Base-by-base conservation (phyloP, 2,329 filamentous ascomycete genomes). In the Penicillium occitanis region DNA sequence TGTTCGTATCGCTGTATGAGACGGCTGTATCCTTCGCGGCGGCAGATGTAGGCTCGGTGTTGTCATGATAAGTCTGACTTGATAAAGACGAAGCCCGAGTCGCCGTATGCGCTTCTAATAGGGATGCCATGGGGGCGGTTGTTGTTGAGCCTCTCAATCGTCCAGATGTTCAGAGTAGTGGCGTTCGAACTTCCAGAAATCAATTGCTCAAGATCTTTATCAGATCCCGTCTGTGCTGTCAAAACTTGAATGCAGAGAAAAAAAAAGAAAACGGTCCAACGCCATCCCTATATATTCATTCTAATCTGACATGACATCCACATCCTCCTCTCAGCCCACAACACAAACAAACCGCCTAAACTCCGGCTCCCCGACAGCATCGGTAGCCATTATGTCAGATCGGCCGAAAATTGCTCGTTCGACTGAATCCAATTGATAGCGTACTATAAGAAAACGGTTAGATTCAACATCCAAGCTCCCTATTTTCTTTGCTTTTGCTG, bases 141-240 rank as follows among this genome's bases (percentile, higher is more conserved):
- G 22, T 30, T 55, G 22, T 46, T n/a, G 13, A 17, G 5, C 19
- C 8, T 42, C 79, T 82, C 53, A 25, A 57, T 22, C 2, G 46
- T 28, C 44, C 19, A 37, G 19, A 25, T 50, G 22, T 13, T 14
- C 46, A 35, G 13, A 10, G 2, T 35, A 22, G n/a, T 57, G 2
- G 10, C 10, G n/a, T 14, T 14, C 33, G 11, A 40, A 22, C 5
- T 17, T 40, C 10, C 19, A 37, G 53, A 10, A 57, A 17, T 5
- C n/a, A 37, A 25, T 37, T 57, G n/a, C 53, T 37, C 53, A 40
- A 25, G 2, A n/a, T 19, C 11, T 14, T 8, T 7, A 2, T 22
- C 11, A 25, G n/a, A 57, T 40, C n/a, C 40, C 28, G 53, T 40
- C 33, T n/a, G 33, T 57, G 33, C 53, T 22, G 8, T 19, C 17